phyloP scores from a whole-genome alignment of 176 grass and related monocot genomes.

The Oryza rufipogon region DNA sequence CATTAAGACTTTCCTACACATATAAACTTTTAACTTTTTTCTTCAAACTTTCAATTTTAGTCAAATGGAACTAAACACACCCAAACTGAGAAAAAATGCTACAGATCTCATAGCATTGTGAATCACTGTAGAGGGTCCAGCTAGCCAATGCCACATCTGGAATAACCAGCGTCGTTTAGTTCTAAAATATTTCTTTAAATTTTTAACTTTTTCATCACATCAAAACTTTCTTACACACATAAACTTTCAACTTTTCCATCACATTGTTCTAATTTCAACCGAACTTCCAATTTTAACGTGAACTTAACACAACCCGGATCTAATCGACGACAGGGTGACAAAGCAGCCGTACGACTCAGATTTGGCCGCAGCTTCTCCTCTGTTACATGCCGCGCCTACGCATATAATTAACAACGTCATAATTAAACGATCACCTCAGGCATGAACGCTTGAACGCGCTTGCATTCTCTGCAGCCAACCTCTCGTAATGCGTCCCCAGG shows the following conservation, averaged over 20 bases:
- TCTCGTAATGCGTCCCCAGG: background rate
- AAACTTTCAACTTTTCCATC: too few species aligned
- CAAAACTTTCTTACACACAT: too few species aligned
- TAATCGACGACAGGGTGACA: constrained; percentile 5
- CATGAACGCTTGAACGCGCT: background rate
- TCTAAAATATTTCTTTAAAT: too few species aligned
- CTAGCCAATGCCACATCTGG: background rate
- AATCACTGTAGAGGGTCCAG: background rate
- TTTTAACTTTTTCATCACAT: too few species aligned
- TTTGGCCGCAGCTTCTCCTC: background rate
- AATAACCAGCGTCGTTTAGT: too few species aligned
- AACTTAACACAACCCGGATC: background rate
- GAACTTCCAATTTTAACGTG: too few species aligned
- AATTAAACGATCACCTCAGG: background rate
- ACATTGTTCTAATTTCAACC: too few species aligned
- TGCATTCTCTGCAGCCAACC: background rate
- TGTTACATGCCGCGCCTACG: background rate
- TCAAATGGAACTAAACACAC: too few species aligned
- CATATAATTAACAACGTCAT: background rate
- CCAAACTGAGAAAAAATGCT: background rate
- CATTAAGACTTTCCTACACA: too few species aligned
- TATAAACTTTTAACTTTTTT: too few species aligned
- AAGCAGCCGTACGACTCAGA: background rate
- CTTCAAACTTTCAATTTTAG: too few species aligned
- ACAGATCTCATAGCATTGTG: background rate